Evolutionary conservation across 352 stramenopile species (phyloP).

Genomic region (Phytophthora aleatoria): DNA sequence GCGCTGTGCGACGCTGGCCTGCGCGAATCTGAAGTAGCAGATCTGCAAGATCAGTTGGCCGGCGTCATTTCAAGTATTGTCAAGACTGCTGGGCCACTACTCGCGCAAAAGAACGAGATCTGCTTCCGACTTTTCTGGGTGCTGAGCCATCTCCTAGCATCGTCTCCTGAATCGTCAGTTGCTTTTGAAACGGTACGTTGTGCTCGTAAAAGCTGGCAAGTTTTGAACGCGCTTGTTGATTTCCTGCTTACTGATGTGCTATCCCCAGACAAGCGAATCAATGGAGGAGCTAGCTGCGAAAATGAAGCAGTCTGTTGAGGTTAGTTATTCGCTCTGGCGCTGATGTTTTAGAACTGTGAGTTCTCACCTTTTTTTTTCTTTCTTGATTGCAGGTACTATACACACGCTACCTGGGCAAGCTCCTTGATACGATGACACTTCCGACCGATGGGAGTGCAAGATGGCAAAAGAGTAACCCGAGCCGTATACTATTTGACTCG

Average conservation of each 20-base stretch:
- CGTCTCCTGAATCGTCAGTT: slow-evolving; percentile 50
- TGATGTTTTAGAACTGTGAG: background rate
- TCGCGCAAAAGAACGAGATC: slow-evolving; percentile 51
- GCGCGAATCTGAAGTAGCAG: slow-evolving; percentile 69
- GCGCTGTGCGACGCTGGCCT: slow-evolving; percentile 71
- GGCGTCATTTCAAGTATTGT: slow-evolving; percentile 67
- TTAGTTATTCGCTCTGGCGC: slow-evolving; percentile 23
- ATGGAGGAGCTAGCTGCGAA: slow-evolving; percentile 40
- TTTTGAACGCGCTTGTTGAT: background rate
- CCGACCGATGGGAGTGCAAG: slow-evolving; percentile 36
- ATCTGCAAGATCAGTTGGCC: slow-evolving; percentile 75
- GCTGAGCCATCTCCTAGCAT: slow-evolving; percentile 72
- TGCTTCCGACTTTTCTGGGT: slow-evolving; percentile 85
- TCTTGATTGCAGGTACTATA: slow-evolving; percentile 58
- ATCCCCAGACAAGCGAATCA: slow-evolving; percentile 42
- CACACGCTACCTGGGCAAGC: slow-evolving; percentile 47
- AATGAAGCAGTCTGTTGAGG: slow-evolving; percentile 46
- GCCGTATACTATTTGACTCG: slow-evolving; percentile 77
- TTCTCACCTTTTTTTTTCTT: slow-evolving; percentile 4
- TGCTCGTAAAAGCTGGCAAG: background rate
- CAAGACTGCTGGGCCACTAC: slow-evolving; percentile 47
- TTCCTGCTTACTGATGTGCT: background rate
- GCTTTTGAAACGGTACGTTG: slow-evolving; percentile 58
- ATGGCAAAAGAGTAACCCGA: slow-evolving; percentile 72
- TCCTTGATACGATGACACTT: slow-evolving; percentile 61